Evolutionary conservation across 78 protist species (phyloP), one percentile per base, ranked within the genome.

Genomic region (Dictyostelium capitatum): DNA sequence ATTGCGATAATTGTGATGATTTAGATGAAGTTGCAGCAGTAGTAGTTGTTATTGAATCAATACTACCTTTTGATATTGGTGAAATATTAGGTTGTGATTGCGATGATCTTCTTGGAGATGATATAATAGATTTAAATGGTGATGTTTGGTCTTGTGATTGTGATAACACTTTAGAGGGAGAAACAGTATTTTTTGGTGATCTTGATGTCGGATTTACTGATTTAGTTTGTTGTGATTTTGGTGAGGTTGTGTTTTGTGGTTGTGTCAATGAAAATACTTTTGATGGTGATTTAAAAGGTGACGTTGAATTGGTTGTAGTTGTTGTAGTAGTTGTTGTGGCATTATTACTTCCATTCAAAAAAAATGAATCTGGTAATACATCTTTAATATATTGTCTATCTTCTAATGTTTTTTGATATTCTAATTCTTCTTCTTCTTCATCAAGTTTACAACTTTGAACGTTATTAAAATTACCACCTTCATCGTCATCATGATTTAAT

Each of bases 321-420:
- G 75, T 67, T 4, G 75, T 67, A 1, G 75, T 67, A 5, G 78
- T 70, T 70, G 14, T 70, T 70, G 75, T 67, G 14, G 78, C 32
- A 5, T n/a, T 14, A 1, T 70, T 70, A 30, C 32, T 70, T 43
- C 47, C 56, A 11, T n/a, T 46, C 32, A 73, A 9, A 46, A 73
- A 73, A 25, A 46, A 73, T 20, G 79, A 73, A 50, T 73, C 79
- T 0, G 79, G 79, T 23, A 73, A 46, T 10, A 73, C 47, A 46
- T 73, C 79, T 30, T 17, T 73, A 46, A 73, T 46, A 25, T 20
- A 73, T 67, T 67, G 43, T 32, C 32, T 32, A 11, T 62, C 70
- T 67, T 67, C 75, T 32, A 32, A 12, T 67, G 28, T 23, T 67
- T 32, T 67, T 32, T 28, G 17, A 15, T 43, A 30, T 32, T 67